Evolutionary conservation across 2,329 filamentous ascomycete species (phyloP).

Genomic region (Phoma sp.): DNA sequence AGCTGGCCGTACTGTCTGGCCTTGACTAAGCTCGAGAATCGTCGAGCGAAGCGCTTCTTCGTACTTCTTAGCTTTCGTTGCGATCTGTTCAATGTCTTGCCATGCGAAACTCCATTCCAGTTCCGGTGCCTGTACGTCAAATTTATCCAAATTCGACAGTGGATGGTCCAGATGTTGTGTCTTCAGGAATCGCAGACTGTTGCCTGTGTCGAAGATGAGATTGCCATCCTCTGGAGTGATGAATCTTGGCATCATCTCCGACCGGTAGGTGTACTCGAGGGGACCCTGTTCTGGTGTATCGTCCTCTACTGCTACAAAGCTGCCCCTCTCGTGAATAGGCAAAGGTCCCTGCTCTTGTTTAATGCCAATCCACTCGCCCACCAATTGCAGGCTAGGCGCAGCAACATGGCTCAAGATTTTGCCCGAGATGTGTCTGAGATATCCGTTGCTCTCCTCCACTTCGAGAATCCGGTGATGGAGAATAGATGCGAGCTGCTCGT

Average conservation of each 20-base stretch:
- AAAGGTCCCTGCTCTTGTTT: constrained; percentile 46
- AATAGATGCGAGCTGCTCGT: constrained; percentile 48
- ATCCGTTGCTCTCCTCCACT: constrained; percentile 67
- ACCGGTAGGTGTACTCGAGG: constrained; percentile 68
- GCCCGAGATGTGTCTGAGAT: constrained; percentile 68
- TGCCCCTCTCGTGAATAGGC: constrained; percentile 35
- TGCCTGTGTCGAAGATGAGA: constrained; percentile 79
- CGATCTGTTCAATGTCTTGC: constrained; percentile 70
- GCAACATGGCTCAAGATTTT: constrained; percentile 70
- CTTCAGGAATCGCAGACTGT: constrained; percentile 75
- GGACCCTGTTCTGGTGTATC: constrained; percentile 27
- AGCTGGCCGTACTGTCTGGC: constrained; percentile 1
- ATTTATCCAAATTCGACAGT: constrained; percentile 61
- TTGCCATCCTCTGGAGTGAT: constrained; percentile 72
- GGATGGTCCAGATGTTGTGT: constrained; percentile 74
- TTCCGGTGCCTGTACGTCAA: constrained; percentile 60
- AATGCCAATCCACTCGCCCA: constrained; percentile 78
- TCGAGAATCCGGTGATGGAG: constrained; percentile 49
- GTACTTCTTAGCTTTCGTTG: constrained; percentile 63
- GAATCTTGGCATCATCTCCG: constrained; percentile 72
- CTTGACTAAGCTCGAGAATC: constrained; percentile 34
- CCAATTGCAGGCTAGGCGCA: constrained; percentile 69
- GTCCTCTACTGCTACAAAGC: constrained; percentile 41
- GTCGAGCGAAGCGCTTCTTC: constrained; percentile 50
- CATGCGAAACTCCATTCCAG: constrained; percentile 76